A percentile compares a stretch with the other conserved stretches of the same genome.
These are phyloP conservation scores for Thielaviopsis ethacetica DNA, from an alignment of 2,329 filamentous ascomycete genomes.

Conservation along the genomic window DNA sequence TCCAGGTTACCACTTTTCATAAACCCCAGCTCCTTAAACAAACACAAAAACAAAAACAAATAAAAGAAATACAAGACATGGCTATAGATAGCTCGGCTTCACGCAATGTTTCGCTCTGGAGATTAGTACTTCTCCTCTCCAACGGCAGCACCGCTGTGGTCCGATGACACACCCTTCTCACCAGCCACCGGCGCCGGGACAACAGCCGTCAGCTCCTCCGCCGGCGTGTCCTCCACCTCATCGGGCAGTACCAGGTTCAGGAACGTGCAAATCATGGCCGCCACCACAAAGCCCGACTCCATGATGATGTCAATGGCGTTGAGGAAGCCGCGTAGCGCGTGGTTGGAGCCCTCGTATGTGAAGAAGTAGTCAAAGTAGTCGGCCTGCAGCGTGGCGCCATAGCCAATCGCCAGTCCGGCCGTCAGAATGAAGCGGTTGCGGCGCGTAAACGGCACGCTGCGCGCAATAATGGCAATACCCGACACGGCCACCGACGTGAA, in stretches of 20 bases:
- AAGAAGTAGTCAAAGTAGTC: slow-evolving; percentile 57
- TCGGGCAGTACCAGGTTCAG: slow-evolving; percentile 59
- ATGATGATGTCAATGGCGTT: slow-evolving; percentile 59
- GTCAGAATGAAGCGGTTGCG: slow-evolving; percentile 72
- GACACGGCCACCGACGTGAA: slow-evolving; percentile 63
- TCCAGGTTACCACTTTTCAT: not conserved
- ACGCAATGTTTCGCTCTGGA: not conserved
- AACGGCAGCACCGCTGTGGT: not conserved
- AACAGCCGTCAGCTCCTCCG: not conserved
- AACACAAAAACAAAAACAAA: not conserved
- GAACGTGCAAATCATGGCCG: slow-evolving; percentile 54
- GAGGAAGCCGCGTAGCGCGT: slow-evolving; percentile 52
- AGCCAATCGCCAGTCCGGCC: slow-evolving; percentile 55
- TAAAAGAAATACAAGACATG: too few species aligned
- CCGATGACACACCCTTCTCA: not conserved
- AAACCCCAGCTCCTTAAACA: too few species aligned
- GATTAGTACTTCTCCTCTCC: not conserved
- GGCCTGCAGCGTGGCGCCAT: slow-evolving; percentile 50
- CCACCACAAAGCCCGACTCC: slow-evolving; percentile 60
- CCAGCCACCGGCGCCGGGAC: not conserved
- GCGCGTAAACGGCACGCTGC: slow-evolving; percentile 55
- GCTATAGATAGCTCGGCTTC: too few species aligned
- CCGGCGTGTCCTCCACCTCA: slow-evolving; percentile 48
- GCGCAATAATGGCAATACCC: slow-evolving; percentile 59
- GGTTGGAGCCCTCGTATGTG: slow-evolving; percentile 53